Evolutionary conservation across 257 asterid genomes (phyloP).

Genomic region (Solanum sejunctum): DNA sequence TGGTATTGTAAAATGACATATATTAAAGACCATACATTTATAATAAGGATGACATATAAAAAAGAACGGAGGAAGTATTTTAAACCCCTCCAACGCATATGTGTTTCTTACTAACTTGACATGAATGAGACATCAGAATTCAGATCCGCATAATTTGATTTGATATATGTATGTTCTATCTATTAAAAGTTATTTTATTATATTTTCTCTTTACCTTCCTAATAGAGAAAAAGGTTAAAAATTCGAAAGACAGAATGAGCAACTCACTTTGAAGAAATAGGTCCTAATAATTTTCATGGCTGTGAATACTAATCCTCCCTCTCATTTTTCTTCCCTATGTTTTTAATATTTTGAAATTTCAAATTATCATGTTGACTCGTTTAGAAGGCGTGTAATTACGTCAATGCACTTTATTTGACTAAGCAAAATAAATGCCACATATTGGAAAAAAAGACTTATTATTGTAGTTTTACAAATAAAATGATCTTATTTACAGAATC

Average conservation of each 20-base stretch:
- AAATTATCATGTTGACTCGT: not conserved
- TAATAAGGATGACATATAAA: too few species aligned
- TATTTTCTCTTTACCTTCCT: not conserved
- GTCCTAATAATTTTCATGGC: not conserved
- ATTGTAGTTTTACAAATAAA: not conserved
- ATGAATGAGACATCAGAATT: not conserved
- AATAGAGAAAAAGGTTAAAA: not conserved
- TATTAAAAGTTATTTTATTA: not conserved
- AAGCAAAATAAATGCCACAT: not conserved
- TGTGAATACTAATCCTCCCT: not conserved
- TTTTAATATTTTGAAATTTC: not conserved
- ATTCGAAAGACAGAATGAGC: not conserved
- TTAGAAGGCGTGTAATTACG: not conserved
- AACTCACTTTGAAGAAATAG: too few species aligned
- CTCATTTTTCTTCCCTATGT: not conserved
- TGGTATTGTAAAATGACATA: too few species aligned
- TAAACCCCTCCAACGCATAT: not conserved
- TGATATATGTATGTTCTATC: not conserved
- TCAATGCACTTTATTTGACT: not conserved
- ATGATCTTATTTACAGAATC: not conserved
- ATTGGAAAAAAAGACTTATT: not conserved
- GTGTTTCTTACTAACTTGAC: not conserved
- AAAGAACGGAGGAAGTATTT: not conserved
- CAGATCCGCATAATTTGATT: not conserved
- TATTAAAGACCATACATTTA: too few species aligned